Percentiles rank a stretch among this genome's conserved stretches.
Evolutionary conservation across 805 yeast species (phyloP).

Genomic region (Candida odintsovae): DNA sequence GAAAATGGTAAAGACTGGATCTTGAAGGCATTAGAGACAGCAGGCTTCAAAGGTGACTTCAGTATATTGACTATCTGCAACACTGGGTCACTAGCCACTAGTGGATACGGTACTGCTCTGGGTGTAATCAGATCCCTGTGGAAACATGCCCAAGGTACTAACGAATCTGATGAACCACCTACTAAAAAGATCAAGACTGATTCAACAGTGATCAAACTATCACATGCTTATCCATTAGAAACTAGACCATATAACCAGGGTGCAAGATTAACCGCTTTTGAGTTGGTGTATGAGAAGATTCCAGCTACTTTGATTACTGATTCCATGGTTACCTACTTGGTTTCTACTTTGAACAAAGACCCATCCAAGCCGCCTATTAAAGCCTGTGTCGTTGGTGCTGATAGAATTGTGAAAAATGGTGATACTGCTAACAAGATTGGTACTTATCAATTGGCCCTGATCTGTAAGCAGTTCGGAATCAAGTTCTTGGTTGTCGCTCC

Average conservation of each 20-base stretch:
- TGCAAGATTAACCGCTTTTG: conserved; percentile 87
- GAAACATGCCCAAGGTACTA: conserved; percentile 29
- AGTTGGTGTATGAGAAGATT: conserved; percentile 74
- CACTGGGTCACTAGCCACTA: conserved; percentile 94
- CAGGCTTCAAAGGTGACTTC: conserved; percentile 56
- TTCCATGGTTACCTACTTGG: conserved; percentile 80
- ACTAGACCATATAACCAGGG: conserved; percentile 98
- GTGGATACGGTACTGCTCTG: conserved; percentile 96
- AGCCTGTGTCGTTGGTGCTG: conserved; percentile 84
- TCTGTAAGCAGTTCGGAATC: conserved; percentile 57
- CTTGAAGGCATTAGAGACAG: conserved; percentile 34
- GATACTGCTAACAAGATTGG: conserved; percentile 97
- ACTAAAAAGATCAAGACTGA: conserved; percentile 23
- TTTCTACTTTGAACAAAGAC: conserved; percentile 35
- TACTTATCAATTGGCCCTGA: conserved; percentile 80
- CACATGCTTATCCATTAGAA: conserved; percentile 81
- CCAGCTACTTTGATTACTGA: conserved; percentile 90
- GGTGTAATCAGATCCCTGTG: conserved; percentile 81
- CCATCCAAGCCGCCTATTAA: conserved; percentile 56
- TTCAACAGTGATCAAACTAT: conserved; percentile 39
- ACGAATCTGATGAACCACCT: conserved; percentile 18
- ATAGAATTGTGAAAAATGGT: conserved; percentile 87
- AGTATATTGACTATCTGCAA: conserved; percentile 90
- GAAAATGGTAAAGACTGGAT: conserved; percentile 74
- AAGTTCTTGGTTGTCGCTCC: conserved; percentile 95